These are phyloP conservation scores for Santalum album DNA, from an alignment of 164 flowering plant genomes.

Conservation along the genomic window DNA sequence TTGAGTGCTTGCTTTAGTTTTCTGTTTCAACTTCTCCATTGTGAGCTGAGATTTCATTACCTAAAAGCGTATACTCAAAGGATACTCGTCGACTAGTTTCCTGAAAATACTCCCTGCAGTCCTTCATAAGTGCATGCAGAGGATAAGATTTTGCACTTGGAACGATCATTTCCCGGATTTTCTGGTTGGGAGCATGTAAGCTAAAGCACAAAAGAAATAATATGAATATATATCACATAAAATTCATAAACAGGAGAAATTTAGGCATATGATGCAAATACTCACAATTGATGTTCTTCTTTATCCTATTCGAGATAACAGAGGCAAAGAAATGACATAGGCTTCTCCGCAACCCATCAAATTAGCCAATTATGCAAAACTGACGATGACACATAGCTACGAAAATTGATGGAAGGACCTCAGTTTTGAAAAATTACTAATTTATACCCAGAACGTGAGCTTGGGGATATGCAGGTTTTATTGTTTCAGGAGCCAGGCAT, in stretches of 20 bases:
- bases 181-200: constrained; percentile 94
- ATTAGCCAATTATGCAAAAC: too few species aligned
- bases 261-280: not conserved
- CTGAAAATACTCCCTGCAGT: constrained; percentile 73
- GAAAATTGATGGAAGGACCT: too few species aligned
- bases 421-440: too few species aligned
- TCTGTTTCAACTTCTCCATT: not conserved
- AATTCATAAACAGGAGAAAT: not conserved
- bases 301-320: too few species aligned
- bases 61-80: constrained; percentile 89
- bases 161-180: constrained; percentile 76
- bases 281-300: too few species aligned
- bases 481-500: too few species aligned
- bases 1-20: too few species aligned
- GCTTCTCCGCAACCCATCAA: too few species aligned
- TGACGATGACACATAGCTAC: too few species aligned
- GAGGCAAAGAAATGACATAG: too few species aligned
- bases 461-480: too few species aligned
- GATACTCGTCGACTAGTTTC: constrained; percentile 81
- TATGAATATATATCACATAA: not conserved
- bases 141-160: constrained; percentile 95
- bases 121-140: constrained; percentile 82
- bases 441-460: too few species aligned
- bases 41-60: constrained; percentile 21
- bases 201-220: constrained; percentile 22